These are phyloP conservation scores for Aspergillus phoenicis DNA, from an alignment of 2,329 filamentous ascomycete genomes.

Conservation along the genomic window DNA sequence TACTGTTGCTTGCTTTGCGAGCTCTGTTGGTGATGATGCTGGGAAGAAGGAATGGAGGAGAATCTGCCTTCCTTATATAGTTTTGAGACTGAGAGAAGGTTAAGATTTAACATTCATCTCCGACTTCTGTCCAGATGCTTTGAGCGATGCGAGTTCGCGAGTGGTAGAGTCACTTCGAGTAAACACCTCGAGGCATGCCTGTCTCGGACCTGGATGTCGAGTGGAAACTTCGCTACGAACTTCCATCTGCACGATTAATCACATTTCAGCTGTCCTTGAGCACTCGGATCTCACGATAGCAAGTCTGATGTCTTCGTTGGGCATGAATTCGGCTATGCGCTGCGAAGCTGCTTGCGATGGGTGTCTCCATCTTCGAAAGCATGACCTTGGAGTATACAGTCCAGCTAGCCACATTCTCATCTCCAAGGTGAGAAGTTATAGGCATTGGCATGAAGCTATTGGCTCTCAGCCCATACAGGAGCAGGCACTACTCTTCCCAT, in stretches of 20 bases:
- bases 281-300: neutral
- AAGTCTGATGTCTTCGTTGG: neutral
- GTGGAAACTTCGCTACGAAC: neutral
- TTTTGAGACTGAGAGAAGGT: neutral
- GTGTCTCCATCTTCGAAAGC: neutral
- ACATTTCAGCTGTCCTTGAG: constrained; percentile 2
- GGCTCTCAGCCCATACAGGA: neutral
- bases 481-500: neutral
- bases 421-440: neutral
- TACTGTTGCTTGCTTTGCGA: neutral
- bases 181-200: neutral
- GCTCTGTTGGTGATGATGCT: neutral
- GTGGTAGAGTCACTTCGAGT: neutral
- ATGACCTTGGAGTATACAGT: neutral
- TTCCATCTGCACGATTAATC: neutral
- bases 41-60: neutral
- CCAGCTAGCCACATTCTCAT: neutral
- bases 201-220: neutral
- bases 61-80: constrained; percentile 2
- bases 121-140: neutral
- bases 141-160: neutral
- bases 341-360: neutral
- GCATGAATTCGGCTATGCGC: neutral
- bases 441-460: neutral
- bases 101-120: neutral